Base-by-base conservation (phyloP, 768 basidiomycete species). In the Termitomyces bulborhizus region DNA sequence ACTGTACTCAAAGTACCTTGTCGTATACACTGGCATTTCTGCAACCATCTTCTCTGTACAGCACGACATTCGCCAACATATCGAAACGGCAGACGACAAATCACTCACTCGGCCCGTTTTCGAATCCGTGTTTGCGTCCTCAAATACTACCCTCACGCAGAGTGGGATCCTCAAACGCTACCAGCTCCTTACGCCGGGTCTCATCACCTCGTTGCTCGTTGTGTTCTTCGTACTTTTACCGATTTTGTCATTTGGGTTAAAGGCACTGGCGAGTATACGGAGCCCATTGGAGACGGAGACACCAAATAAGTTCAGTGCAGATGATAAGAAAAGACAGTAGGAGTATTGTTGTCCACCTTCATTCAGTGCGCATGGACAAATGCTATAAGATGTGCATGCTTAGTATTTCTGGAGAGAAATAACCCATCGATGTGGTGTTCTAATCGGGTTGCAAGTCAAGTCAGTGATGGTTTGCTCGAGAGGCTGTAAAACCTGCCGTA, bases 251-350 rank as follows among this genome's bases (percentile, higher is more conserved):
- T 53, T 87, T 39, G 85, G 85, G 29, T 76, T 91, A 51, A 75
- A 69, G 21, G 82, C 89, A 0, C 75, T 92, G 40, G 78, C 86
- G 21, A 85, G 85, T 61, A 89, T 92, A 56, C 86, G 90, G 66
- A 84, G 80, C 45, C 83, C 88, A 1, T 62, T 86, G 46, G 74
- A 82, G 36, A 76, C 78, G 37, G 86, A 86, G 55, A 70, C 76
- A 8, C 82, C 85, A 16, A 89, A 84, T 68, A 80, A 81, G 6
- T 89, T 79, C 63, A 83, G 70, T 63, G 83, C 86, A 5, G 73
- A 76, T 48, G 88, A 89, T 66, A 90, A 77, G 76, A 92, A 92
- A 79, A 83, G 73, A 60, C 88, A 91, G 74, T 90, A 77, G 55
- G 40, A 29, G 31, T 37, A n/a, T 26, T 27, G 16, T 39, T n/a